Percentiles rank a stretch among this genome's conserved stretches.
These are phyloP conservation scores for Cercospora canescens DNA, from an alignment of 2,329 filamentous ascomycete genomes.

Conservation along the genomic window DNA sequence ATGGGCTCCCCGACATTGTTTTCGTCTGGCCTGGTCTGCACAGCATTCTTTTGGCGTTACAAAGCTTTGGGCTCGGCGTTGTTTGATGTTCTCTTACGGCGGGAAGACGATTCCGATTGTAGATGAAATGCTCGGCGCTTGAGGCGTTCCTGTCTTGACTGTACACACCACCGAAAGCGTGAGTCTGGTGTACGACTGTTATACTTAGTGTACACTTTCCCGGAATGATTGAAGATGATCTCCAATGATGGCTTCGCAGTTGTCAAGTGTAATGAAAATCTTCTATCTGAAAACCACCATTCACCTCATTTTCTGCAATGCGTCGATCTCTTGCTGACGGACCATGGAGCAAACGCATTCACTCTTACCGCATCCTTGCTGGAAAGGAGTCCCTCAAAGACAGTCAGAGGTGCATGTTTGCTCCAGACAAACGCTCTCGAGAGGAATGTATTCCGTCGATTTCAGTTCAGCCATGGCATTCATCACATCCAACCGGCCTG, in stretches of 20 bases:
- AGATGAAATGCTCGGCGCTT: constrained; percentile 12
- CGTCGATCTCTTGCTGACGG: not conserved
- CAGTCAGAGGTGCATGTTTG: not conserved
- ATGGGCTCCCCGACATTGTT: not conserved
- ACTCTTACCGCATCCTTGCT: not conserved
- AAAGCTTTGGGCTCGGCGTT: constrained; percentile 8
- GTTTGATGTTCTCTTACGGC: not conserved
- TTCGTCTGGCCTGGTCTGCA: not conserved
- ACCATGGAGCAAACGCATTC: not conserved
- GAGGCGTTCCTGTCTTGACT: constrained; percentile 11
- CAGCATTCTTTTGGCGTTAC: constrained; percentile 8
- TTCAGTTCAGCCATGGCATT: not conserved
- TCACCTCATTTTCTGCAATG: not conserved
- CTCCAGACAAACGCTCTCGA: not conserved
- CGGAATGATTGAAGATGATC: constrained; percentile 7
- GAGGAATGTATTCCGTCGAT: not conserved
- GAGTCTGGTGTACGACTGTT: constrained; percentile 2
- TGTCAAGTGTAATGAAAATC: constrained; percentile 3
- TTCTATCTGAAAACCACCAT: not conserved
- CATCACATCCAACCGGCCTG: not conserved
- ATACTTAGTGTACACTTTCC: constrained; percentile 15
- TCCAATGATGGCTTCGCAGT: not conserved
- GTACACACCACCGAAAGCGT: constrained; percentile 4
- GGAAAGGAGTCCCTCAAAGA: not conserved
- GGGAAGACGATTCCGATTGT: constrained; percentile 2